phyloP scores from a whole-genome alignment of 805 yeast genomes.

The Monosporozyma siamensis region DNA sequence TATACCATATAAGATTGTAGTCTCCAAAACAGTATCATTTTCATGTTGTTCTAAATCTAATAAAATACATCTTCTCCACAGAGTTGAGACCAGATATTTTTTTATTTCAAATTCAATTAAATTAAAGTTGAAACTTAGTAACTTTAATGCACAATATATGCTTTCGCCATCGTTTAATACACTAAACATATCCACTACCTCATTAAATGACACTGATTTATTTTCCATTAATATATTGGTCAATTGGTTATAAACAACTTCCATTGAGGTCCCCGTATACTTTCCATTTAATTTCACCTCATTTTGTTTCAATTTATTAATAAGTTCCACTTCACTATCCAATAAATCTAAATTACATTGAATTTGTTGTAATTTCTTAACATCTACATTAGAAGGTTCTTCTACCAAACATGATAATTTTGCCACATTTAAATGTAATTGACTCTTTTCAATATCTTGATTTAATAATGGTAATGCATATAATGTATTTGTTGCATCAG shows the following conservation, averaged over 20 bases:
- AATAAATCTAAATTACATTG: conserved; percentile 42
- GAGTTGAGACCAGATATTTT: conserved; percentile 27
- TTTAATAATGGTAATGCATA: conserved; percentile 34
- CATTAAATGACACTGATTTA: conserved; percentile 34
- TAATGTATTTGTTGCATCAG: conserved; percentile 42
- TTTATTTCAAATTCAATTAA: conserved; percentile 26
- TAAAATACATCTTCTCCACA: conserved; percentile 54
- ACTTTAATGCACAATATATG: conserved; percentile 41
- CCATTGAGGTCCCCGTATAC: conserved; percentile 16
- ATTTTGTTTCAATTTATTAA: conserved; percentile 21
- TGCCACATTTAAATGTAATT: conserved; percentile 58
- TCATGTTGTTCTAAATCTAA: conserved; percentile 32
- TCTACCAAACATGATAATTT: conserved; percentile 53
- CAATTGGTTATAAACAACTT: conserved; percentile 17
- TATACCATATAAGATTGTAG: conserved; percentile 40
- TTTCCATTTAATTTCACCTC: conserved; percentile 18
- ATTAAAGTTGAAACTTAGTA: conserved; percentile 34
- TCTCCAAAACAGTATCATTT: conserved; percentile 36
- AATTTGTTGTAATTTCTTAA: conserved; percentile 32
- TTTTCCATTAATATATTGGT: conserved; percentile 22
- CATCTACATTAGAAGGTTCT: conserved; percentile 7
- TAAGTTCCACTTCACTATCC: conserved; percentile 40
- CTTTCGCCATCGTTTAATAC: conserved; percentile 32
- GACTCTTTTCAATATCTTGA: conserved; percentile 35
- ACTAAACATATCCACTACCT: conserved; percentile 45